These are phyloP conservation scores for Platismatia glauca DNA, from an alignment of 495 filamentous ascomycete genomes.

Conservation along the genomic window DNA sequence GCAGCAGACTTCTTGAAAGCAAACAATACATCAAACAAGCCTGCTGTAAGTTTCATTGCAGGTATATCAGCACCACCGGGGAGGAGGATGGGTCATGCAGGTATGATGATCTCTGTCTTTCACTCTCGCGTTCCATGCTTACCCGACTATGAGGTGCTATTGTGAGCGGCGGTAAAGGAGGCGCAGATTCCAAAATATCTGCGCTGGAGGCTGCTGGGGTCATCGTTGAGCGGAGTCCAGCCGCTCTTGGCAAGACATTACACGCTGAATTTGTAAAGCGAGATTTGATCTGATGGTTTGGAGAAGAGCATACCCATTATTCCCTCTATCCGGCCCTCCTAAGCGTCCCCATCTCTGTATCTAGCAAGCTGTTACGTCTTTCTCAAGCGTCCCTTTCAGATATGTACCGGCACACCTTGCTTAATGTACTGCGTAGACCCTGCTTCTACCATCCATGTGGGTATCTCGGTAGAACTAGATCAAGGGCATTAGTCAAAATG, in stretches of 20 bases:
- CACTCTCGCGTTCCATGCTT: conserved; percentile 6
- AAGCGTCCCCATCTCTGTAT: neutral
- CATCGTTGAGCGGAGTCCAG: conserved; percentile 91
- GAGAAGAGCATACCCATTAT: conserved; percentile 5
- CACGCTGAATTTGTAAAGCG: conserved; percentile 91
- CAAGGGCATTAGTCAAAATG: too few relatives aligned
- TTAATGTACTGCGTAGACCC: neutral
- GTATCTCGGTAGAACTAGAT: too few relatives aligned
- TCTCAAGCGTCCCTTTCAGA: neutral
- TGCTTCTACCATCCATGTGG: neutral
- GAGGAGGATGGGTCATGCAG: conserved; percentile 96
- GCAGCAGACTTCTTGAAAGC: conserved; percentile 90
- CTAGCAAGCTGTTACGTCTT: neutral
- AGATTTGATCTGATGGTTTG: conserved; percentile 67
- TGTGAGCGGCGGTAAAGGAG: conserved; percentile 93
- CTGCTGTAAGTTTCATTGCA: conserved; percentile 95
- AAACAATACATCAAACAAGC: conserved; percentile 88
- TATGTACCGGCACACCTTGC: neutral
- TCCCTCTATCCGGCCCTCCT: neutral
- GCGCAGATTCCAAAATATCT: conserved; percentile 92
- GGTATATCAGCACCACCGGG: conserved; percentile 95
- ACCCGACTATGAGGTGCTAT: conserved; percentile 57
- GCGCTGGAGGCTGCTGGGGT: conserved; percentile 91
- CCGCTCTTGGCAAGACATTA: conserved; percentile 80
- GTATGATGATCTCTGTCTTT: conserved; percentile 29